Evolutionary conservation across 164 flowering plant species (phyloP).

Genomic region (Chimonanthus salicifolius): DNA sequence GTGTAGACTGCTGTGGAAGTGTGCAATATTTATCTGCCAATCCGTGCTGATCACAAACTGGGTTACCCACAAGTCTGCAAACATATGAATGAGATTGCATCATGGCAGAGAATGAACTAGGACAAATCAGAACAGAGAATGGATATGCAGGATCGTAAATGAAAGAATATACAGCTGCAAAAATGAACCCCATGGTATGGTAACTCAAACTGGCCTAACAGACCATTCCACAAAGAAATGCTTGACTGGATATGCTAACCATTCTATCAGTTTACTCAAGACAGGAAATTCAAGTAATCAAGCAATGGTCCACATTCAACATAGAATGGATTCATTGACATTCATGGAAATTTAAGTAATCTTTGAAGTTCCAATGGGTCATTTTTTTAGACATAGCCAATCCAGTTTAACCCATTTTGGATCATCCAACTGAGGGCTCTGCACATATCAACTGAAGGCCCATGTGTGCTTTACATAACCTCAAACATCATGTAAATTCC

Average conservation of each 20-base stretch:
- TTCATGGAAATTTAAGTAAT: too few relatives aligned
- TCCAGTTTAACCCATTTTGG: not conserved
- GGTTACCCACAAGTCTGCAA: slow-evolving; percentile 68
- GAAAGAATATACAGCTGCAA: not conserved
- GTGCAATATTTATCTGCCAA: slow-evolving; percentile 44
- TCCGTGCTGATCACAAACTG: slow-evolving; percentile 36
- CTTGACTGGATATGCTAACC: not conserved
- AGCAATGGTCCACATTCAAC: not conserved
- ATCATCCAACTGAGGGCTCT: not conserved
- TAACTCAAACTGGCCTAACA: not conserved
- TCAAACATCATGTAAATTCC: not conserved
- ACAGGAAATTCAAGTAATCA: not conserved
- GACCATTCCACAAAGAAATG: not conserved
- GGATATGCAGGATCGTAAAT: not conserved
- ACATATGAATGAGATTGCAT: not conserved
- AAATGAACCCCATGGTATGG: not conserved
- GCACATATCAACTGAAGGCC: not conserved
- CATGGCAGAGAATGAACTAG: not conserved
- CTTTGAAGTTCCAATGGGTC: too few relatives aligned
- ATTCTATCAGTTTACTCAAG: not conserved
- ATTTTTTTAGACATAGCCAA: too few relatives aligned
- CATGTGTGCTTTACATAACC: not conserved
- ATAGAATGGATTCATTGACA: too few relatives aligned
- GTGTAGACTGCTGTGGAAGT: slow-evolving; percentile 29
- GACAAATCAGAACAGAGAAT: not conserved